Evolutionary conservation across 495 filamentous ascomycete genomes (phyloP), one percentile per base, ranked within the genome.

Genomic region (Chaetomium tenue): DNA sequence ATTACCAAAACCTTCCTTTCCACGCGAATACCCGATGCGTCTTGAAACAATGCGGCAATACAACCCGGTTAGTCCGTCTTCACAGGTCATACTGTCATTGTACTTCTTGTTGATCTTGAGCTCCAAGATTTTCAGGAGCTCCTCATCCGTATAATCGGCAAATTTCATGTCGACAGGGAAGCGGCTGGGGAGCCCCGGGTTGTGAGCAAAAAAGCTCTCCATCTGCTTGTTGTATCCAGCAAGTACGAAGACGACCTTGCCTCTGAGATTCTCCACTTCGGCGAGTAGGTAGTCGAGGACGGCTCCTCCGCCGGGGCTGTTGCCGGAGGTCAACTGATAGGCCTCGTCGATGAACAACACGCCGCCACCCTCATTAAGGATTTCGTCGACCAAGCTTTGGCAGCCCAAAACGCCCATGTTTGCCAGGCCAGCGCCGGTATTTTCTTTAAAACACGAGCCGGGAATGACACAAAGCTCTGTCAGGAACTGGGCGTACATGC

Each of bases 191-290:
- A 94, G 73, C 2, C 91, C 90, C 1, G 87, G 88, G 61, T 93
- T 93, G 65, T 93, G 89, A 0, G 81, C 83, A 58, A 90, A 91
- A 74, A 95, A 91, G 12, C 78, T 80, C 71, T 93, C 89, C 90
- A 95, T 95, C 61, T 88, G 77, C 60, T 86, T 86, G 58, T 83
- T 83, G 75, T 93, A 93, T 1, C 91, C 90, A 0, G 90, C 90
- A 5, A 93, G 78, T 16, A 95, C 82, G 62, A 95, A 88, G 0
- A 90, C 87, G 13, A 93, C 73, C 71, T 90, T 91, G 1, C 91
- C 91, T 2, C 80, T 84, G 20, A 86, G 76, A 48, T 91, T 91
- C 71, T 93, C 90, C 33, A 92, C 83, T 66, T 92, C 89, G 0
- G 87, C 84, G 0, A 95, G 82, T 0, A 93, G 77, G 63, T 86